Evolutionary conservation across 768 basidiomycete genomes (phyloP).

Genomic region (Mycena leptocephala): DNA sequence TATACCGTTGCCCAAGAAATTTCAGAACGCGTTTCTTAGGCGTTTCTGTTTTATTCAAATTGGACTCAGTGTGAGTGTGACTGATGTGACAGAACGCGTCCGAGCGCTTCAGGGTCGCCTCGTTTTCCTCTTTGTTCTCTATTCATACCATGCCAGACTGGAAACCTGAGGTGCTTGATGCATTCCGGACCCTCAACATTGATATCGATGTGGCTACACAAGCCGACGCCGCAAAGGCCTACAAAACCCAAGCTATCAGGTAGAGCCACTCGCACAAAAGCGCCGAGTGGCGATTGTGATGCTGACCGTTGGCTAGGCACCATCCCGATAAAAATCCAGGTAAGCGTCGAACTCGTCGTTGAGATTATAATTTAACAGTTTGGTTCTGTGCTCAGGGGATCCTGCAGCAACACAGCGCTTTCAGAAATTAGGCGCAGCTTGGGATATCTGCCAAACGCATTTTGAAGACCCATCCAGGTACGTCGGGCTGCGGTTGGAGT

Average conservation of each 20-base stretch:
- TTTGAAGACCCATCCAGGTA: slow-evolving; percentile 53
- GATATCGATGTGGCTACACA: slow-evolving; percentile 3
- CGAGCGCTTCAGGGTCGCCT: too few relatives aligned
- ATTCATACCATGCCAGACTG: slow-evolving; percentile 4
- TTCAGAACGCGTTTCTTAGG: too few relatives aligned
- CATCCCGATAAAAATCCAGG: slow-evolving; percentile 44
- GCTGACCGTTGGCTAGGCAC: not conserved
- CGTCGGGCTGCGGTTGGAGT: not conserved
- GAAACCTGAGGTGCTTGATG: slow-evolving; percentile 7
- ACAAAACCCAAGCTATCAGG: slow-evolving; percentile 26
- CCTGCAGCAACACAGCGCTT: slow-evolving; percentile 51
- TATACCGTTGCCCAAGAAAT: too few relatives aligned
- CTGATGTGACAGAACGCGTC: too few relatives aligned
- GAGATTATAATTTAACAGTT: too few relatives aligned
- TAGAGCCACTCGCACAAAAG: not conserved
- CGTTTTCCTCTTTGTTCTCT: slow-evolving; percentile 22
- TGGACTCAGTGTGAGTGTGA: too few relatives aligned
- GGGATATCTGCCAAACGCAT: slow-evolving; percentile 53
- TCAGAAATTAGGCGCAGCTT: slow-evolving; percentile 56
- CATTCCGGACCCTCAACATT: slow-evolving; percentile 21
- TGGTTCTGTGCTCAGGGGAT: too few relatives aligned
- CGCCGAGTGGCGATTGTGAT: not conserved
- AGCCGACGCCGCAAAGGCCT: slow-evolving; percentile 24
- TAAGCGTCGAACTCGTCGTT: too few relatives aligned
- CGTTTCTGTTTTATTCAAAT: too few relatives aligned